Conservation (phyloP, 768 basidiomycete genomes). For the Gloeopeniophorella convolvens region DNA sequence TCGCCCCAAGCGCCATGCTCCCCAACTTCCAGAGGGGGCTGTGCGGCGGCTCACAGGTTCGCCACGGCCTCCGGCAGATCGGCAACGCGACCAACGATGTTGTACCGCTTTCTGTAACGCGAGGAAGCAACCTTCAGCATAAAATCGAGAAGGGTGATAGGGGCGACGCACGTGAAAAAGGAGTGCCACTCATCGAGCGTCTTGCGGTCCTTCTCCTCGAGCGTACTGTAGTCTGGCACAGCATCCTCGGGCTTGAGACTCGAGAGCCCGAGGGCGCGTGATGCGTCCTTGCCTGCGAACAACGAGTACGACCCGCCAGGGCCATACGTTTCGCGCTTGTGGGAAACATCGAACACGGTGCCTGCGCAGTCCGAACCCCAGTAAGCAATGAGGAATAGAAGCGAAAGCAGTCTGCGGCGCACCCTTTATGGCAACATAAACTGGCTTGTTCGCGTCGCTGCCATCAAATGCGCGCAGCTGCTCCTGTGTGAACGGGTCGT, state of each 20-base stretch:
- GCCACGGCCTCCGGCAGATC: conserved; percentile 41
- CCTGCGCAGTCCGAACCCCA: conserved; percentile 38
- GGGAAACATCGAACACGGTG: conserved; percentile 83
- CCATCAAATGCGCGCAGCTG: conserved; percentile 72
- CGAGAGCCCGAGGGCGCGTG: conserved; percentile 82
- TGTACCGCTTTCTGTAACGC: conserved; percentile 80
- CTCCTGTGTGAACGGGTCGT: conserved; percentile 68
- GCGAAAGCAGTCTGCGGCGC: neutral
- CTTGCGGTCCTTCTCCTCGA: conserved; percentile 67
- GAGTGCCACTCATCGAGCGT: conserved; percentile 84
- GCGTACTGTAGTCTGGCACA: conserved; percentile 72
- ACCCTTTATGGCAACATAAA: conserved; percentile 95
- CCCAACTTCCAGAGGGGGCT: too few relatives aligned
- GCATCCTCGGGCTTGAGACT: conserved; percentile 84
- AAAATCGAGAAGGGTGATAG: neutral
- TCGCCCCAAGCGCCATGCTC: too few relatives aligned
- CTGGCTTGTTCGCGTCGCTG: conserved; percentile 52
- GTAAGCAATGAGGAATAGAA: neutral
- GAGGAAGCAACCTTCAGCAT: neutral
- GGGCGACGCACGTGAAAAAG: conserved; percentile 71
- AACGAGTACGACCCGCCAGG: conserved; percentile 69
- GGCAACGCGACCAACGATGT: conserved; percentile 70
- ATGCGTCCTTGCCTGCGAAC: conserved; percentile 94
- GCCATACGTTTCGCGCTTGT: conserved; percentile 86
- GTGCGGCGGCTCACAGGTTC: conserved; percentile 21